Evolutionary conservation across 2,329 filamentous ascomycete species (phyloP).

Genomic region (Xylariaceae sp.): DNA sequence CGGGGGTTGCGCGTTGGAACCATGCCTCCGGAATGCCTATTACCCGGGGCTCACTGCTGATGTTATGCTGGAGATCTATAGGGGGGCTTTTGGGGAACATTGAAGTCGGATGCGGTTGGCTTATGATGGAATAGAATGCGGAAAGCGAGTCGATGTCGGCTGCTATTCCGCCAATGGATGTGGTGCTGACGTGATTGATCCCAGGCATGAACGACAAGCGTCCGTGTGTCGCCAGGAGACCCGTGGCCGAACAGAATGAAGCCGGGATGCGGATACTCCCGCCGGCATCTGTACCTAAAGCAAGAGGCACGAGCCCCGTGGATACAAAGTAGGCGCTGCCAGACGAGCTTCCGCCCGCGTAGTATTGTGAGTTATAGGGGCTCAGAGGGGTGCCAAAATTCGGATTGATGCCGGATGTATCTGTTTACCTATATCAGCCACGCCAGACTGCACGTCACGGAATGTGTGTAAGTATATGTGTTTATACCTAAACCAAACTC

Average conservation of each 20-base stretch:
- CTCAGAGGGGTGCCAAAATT: conserved; percentile 72
- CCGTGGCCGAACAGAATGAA: conserved; percentile 70
- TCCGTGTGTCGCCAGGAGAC: conserved; percentile 68
- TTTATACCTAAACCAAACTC: conserved; percentile 66
- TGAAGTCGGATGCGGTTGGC: conserved; percentile 58
- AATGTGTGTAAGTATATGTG: not conserved
- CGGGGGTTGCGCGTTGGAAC: conserved; percentile 49
- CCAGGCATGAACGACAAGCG: conserved; percentile 63
- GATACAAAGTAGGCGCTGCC: conserved; percentile 70
- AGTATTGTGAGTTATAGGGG: conserved; percentile 52
- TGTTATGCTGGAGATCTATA: not conserved
- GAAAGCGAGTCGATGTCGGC: conserved; percentile 65
- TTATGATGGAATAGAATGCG: conserved; percentile 62
- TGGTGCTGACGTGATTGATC: conserved; percentile 53
- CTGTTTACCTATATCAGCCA: conserved; percentile 36
- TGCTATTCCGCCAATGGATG: conserved; percentile 66
- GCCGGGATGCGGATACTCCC: conserved; percentile 73
- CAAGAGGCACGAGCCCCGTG: conserved; percentile 67
- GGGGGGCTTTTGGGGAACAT: conserved; percentile 45
- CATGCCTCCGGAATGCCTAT: conserved; percentile 65
- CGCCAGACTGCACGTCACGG: no score
- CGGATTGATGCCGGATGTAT: conserved; percentile 75
- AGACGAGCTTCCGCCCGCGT: conserved; percentile 74
- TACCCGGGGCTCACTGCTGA: conserved; percentile 38
- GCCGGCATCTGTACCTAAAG: conserved; percentile 70